phyloP scores from a whole-genome alignment of 2,329 filamentous ascomycete genomes.

The Trichophyton schoenleinii region DNA sequence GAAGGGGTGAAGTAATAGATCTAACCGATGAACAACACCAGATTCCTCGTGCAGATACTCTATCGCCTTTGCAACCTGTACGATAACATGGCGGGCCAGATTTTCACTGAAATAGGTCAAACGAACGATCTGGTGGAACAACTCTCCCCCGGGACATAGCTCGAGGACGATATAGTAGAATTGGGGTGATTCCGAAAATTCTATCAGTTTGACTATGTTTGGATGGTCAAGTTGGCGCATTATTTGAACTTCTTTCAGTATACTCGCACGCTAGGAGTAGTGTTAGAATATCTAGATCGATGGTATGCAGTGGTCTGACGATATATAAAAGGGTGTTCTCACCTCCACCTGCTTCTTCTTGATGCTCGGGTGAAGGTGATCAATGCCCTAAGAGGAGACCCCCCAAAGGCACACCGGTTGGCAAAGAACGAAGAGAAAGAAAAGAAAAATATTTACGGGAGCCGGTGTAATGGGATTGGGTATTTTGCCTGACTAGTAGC shows the following conservation, averaged over 20 bases:
- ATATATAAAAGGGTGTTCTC: slow-evolving; percentile 42
- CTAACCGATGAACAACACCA: slow-evolving; percentile 89
- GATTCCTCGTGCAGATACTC: slow-evolving; percentile 90
- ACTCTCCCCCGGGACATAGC: slow-evolving; percentile 83
- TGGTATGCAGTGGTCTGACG: slow-evolving; percentile 19
- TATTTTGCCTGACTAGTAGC: slow-evolving; percentile 2
- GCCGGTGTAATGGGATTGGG: neutral
- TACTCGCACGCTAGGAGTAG: slow-evolving; percentile 52
- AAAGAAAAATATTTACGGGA: slow-evolving; percentile 7
- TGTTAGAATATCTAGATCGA: slow-evolving; percentile 7
- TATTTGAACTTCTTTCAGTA: slow-evolving; percentile 95
- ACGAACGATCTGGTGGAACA: slow-evolving; percentile 97
- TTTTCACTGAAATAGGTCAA: slow-evolving; percentile 98
- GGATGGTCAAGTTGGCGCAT: slow-evolving; percentile 96
- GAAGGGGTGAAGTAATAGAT: slow-evolving; percentile 21
- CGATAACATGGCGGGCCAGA: slow-evolving; percentile 83
- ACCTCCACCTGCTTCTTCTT: slow-evolving; percentile 84
- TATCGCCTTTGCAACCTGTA: slow-evolving; percentile 86
- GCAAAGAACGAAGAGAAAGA: slow-evolving; percentile 11
- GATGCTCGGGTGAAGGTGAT: slow-evolving; percentile 91
- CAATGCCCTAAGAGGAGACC: slow-evolving; percentile 58
- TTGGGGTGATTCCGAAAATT: slow-evolving; percentile 84
- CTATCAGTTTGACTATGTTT: slow-evolving; percentile 86
- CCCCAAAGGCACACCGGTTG: slow-evolving; percentile 4
- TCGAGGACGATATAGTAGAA: slow-evolving; percentile 98